Evolutionary conservation across 371 early-diverging fungal species (phyloP).

Genomic region (Vairimorpha ceranae): DNA sequence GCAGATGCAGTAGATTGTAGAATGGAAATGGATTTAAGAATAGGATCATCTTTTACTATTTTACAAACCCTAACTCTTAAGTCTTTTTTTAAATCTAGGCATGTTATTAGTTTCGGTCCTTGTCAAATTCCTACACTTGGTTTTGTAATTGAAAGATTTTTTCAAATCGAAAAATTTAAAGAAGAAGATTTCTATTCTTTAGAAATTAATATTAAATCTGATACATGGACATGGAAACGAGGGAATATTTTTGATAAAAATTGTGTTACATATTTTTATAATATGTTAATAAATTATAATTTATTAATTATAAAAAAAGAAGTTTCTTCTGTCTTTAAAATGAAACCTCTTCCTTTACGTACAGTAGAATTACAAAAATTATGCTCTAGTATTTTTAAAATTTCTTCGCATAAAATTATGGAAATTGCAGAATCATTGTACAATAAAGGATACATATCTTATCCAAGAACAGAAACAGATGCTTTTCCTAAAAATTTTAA

Average conservation of each 20-base stretch:
- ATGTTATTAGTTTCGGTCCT: constrained; percentile 79
- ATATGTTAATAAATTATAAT: neutral
- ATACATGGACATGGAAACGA: constrained; percentile 65
- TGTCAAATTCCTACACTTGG: constrained; percentile 99
- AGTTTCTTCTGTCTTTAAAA: constrained; percentile 18
- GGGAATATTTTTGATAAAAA: constrained; percentile 61
- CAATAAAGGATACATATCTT: constrained; percentile 83
- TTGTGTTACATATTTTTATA: constrained; percentile 54
- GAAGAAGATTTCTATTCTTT: constrained; percentile 84
- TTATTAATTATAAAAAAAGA: constrained; percentile 22
- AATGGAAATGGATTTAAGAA: constrained; percentile 83
- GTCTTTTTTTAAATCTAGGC: constrained; percentile 18
- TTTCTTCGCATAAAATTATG: constrained; percentile 74
- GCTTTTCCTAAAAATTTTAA: constrained; percentile 73
- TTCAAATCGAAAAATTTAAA: constrained; percentile 71
- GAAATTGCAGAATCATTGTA: constrained; percentile 67
- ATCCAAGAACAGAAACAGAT: constrained; percentile 98
- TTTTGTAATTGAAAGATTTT: constrained; percentile 86
- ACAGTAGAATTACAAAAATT: constrained; percentile 86
- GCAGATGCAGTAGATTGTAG: constrained; percentile 82
- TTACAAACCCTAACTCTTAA: constrained; percentile 74
- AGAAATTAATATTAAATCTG: constrained; percentile 66
- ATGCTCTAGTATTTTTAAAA: constrained; percentile 68
- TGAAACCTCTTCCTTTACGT: constrained; percentile 79
- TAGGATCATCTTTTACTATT: constrained; percentile 88